Percentiles rank a stretch among this genome's conserved stretches.
Evolutionary conservation across 2,329 filamentous ascomycete species (phyloP).

Genomic region (Claviceps cyperi): DNA sequence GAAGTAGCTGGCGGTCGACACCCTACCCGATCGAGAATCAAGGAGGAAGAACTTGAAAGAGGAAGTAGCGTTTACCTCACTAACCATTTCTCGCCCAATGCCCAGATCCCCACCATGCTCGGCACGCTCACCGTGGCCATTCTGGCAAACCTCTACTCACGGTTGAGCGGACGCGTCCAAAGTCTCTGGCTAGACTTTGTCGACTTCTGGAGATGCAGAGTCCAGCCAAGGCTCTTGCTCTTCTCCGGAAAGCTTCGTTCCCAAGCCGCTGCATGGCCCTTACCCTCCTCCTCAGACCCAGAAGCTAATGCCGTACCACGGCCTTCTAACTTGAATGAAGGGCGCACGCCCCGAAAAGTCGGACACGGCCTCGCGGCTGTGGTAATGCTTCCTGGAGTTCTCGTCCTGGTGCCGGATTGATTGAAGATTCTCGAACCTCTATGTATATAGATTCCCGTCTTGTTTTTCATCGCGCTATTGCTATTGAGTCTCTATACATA

Average conservation of each 20-base stretch:
- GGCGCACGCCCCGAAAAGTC: constrained; percentile 5
- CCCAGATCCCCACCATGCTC: no score
- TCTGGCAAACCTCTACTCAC: no score
- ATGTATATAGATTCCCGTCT: background rate
- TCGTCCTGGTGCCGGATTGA: no score
- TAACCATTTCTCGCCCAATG: no score
- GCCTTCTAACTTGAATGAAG: constrained; percentile 8
- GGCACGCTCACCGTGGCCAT: no score
- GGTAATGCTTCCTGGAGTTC: constrained; percentile 47
- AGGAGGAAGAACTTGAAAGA: no score
- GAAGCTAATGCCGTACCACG: constrained; percentile 16
- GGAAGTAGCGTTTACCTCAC: no score
- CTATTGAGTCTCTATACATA: background rate
- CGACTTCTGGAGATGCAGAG: constrained; percentile 30
- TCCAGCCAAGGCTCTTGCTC: no score
- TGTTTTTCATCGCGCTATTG: background rate
- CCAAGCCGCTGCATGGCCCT: constrained; percentile 17
- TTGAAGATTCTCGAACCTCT: no score
- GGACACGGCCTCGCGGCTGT: constrained; percentile 69
- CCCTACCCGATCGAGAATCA: no score
- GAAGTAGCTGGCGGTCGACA: background rate
- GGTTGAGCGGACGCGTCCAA: constrained; percentile 28
- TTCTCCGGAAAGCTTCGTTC: constrained; percentile 15
- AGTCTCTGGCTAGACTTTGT: constrained; percentile 36
- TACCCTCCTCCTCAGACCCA: constrained; percentile 17